phyloP scores from a whole-genome alignment of 2,329 filamentous ascomycete species.

The Hypomyces perniciosus region DNA sequence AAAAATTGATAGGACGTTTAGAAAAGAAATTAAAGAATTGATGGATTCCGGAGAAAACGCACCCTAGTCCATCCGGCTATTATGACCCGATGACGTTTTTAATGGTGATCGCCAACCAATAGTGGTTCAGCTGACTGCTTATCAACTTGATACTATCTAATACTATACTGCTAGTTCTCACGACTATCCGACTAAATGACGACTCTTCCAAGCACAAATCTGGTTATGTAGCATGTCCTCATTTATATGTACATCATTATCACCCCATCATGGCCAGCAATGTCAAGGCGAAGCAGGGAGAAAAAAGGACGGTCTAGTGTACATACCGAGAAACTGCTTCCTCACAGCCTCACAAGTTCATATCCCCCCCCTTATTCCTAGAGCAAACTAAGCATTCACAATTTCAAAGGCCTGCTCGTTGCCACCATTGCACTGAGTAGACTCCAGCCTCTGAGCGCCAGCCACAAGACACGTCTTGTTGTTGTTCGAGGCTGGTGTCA shows the following conservation, averaged over 20 bases:
- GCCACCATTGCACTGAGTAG: slow-evolving; percentile 24
- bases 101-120: not conserved
- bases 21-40: too few relatives aligned
- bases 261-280: slow-evolving; percentile 1
- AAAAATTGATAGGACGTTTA: too few relatives aligned
- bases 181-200: too few relatives aligned
- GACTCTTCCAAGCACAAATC: too few relatives aligned
- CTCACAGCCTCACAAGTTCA: not conserved
- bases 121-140: not conserved
- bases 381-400: slow-evolving; percentile 9
- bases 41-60: too few relatives aligned
- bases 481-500: slow-evolving; percentile 39
- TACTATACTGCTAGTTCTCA: not conserved
- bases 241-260: not conserved
- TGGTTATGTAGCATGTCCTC: not conserved
- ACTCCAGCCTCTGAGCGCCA: slow-evolving; percentile 15
- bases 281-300: not conserved
- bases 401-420: slow-evolving; percentile 17
- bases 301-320: slow-evolving; percentile 1
- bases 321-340: not conserved
- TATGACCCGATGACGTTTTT: not conserved
- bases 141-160: not conserved
- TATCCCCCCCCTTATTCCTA: not conserved
- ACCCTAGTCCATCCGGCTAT: too few relatives aligned
- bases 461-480: slow-evolving; percentile 23